Evolutionary conservation across 495 filamentous ascomycete species (phyloP), one percentile per base, ranked within the genome.

Genomic region (Tuber indicum): DNA sequence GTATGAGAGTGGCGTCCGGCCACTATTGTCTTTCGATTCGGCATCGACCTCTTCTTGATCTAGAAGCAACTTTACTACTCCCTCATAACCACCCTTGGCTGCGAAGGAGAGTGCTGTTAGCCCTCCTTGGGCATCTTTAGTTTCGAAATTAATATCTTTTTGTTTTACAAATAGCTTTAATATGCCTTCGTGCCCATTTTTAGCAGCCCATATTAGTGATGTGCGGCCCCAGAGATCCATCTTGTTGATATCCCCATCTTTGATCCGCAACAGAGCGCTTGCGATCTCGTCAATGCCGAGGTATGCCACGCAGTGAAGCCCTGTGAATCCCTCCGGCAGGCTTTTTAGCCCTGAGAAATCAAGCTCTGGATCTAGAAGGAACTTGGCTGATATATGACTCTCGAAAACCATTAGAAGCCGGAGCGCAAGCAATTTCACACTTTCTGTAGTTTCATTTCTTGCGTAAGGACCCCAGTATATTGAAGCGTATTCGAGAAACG

Each of bases 71-170:
- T 39, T 41, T 1, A 79, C 86, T 74, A 87, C 76, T 16, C 71
- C 83, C 49, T 84, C 78, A 73, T 87, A 78, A 5, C 85, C 86
- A 23, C 75, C 74, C 70, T 74, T 76, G 43, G 84, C 84, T 19
- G 86, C 86, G 75, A 73, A 83, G 10, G 81, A 84, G 62, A 88
- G 82, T 42, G 86, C 83, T 6, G 82, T 86, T 46, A 81, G 80
- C 26, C 81, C 78, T 58, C 76, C 2, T 21, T 23, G 69, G 16
- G 16, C 45, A 21, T 86, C 76, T 70, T 62, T 78, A 39, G 52
- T 52, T n/a, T 82, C 74, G 19, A 44, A 46, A 16, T 75, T 58
- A 16, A 78, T 70, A 12, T 72, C 79, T 44, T 73, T 45, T 23
- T 43, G 79, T 36, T 73, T 73, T 23, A 85, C 72, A 6, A 86